phyloP scores from a whole-genome alignment of 1,284 basidiomycete genomes.

The Puccinia novopanici region DNA sequence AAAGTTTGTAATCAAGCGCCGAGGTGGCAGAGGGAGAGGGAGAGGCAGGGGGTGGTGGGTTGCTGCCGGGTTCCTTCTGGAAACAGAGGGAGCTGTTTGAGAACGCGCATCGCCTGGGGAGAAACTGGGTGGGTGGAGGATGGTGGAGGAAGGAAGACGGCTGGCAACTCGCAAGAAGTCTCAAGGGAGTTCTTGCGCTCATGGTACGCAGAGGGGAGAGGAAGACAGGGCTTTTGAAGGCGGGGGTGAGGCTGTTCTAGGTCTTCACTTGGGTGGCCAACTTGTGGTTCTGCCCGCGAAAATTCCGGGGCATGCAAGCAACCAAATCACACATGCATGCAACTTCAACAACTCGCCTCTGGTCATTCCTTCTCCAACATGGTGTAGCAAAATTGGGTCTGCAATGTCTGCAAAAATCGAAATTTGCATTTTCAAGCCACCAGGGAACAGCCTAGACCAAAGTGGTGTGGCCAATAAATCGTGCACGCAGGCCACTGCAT shows the following conservation, averaged over 20 bases:
- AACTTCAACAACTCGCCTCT: too few species aligned
- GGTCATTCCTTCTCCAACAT: neutral
- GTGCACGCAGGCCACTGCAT: too few species aligned
- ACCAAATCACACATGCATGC: neutral
- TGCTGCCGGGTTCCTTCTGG: neutral
- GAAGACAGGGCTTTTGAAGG: neutral
- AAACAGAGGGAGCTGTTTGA: neutral
- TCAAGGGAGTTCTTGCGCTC: neutral
- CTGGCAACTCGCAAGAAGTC: neutral
- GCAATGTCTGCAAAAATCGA: too few species aligned
- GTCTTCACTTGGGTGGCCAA: neutral
- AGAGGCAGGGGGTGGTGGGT: neutral
- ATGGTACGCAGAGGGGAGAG: neutral
- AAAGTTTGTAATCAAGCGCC: constrained; percentile 87
- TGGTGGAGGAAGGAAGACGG: neutral
- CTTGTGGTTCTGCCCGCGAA: neutral
- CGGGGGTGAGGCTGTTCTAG: neutral
- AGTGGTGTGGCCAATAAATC: too few species aligned
- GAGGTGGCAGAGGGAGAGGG: constrained; percentile 80
- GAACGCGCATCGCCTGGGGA: neutral
- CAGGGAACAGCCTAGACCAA: too few species aligned
- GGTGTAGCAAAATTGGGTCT: too few species aligned
- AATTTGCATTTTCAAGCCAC: too few species aligned
- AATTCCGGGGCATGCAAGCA: neutral
- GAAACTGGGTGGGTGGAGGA: neutral